These are phyloP conservation scores for Aspergillus versicolor DNA, from an alignment of 2,329 filamentous ascomycete genomes.

Conservation along the genomic window DNA sequence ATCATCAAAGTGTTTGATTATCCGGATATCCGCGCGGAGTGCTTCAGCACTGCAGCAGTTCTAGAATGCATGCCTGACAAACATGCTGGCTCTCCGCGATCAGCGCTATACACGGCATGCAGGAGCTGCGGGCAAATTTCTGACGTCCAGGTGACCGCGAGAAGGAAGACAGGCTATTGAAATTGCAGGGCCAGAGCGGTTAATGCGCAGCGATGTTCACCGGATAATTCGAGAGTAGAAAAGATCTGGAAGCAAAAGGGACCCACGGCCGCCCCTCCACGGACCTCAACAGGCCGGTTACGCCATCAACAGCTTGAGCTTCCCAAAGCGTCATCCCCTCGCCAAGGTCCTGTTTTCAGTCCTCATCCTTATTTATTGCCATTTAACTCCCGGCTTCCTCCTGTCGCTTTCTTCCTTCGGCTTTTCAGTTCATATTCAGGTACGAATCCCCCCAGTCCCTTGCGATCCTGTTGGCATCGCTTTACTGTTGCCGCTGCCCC, in stretches of 20 bases:
- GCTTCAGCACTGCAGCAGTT: not conserved
- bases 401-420: constrained; percentile 4
- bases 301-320: constrained; percentile 20
- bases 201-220: not conserved
- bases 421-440: constrained; percentile 1
- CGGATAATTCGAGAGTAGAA: not conserved
- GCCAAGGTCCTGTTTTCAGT: constrained; percentile 10
- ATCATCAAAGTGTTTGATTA: not conserved
- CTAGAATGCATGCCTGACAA: constrained; percentile 15
- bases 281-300: constrained; percentile 24
- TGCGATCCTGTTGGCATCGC: not conserved
- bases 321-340: constrained; percentile 14
- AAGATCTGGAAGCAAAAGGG: constrained; percentile 5
- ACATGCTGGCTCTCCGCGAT: not conserved
- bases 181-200: not conserved
- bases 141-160: constrained; percentile 8
- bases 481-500: constrained; percentile 17
- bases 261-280: constrained; percentile 22
- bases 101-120: not conserved
- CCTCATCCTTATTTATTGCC: constrained; percentile 11
- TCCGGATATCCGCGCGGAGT: not conserved
- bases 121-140: not conserved
- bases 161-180: not conserved
- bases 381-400: constrained; percentile 6
- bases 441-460: constrained; percentile 1